phyloP scores from a whole-genome alignment of 805 yeast species.

The Candida manassasensis region DNA sequence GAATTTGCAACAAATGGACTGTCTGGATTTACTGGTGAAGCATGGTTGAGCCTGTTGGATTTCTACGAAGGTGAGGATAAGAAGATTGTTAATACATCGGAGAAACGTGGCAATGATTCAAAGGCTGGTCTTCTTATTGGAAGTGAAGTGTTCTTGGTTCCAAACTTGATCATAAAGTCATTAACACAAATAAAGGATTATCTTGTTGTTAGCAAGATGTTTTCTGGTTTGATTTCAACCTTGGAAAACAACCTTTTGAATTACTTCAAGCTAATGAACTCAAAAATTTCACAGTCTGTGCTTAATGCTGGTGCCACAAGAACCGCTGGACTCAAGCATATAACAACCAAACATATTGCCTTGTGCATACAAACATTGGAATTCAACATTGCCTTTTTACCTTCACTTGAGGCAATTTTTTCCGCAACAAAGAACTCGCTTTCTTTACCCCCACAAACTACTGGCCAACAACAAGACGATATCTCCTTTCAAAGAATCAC shows the following conservation, averaged over 20 bases:
- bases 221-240: slow-evolving; percentile 41
- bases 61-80: slow-evolving; percentile 13
- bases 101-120: neutral
- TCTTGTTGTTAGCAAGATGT: slow-evolving; percentile 50
- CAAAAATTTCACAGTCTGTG: slow-evolving; percentile 54
- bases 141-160: slow-evolving; percentile 24
- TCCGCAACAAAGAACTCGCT: slow-evolving; percentile 2
- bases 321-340: slow-evolving; percentile 69
- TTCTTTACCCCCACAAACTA: slow-evolving; percentile 3
- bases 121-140: slow-evolving; percentile 11
- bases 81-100: neutral
- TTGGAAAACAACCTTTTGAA: slow-evolving; percentile 45
- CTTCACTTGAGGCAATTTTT: slow-evolving; percentile 20
- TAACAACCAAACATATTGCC: slow-evolving; percentile 68
- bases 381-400: slow-evolving; percentile 34
- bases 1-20: slow-evolving; percentile 18
- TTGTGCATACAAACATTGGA: slow-evolving; percentile 63
- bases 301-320: slow-evolving; percentile 72
- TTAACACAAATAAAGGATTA: slow-evolving; percentile 43
- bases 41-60: slow-evolving; percentile 25
- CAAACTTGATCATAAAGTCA: slow-evolving; percentile 20
- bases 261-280: slow-evolving; percentile 42
- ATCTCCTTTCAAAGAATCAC: slow-evolving; percentile 26
- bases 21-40: slow-evolving; percentile 20
- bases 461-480: slow-evolving; percentile 22